Evolutionary conservation across 441 rosid species (phyloP).

Genomic region (Isatis lusitanica): DNA sequence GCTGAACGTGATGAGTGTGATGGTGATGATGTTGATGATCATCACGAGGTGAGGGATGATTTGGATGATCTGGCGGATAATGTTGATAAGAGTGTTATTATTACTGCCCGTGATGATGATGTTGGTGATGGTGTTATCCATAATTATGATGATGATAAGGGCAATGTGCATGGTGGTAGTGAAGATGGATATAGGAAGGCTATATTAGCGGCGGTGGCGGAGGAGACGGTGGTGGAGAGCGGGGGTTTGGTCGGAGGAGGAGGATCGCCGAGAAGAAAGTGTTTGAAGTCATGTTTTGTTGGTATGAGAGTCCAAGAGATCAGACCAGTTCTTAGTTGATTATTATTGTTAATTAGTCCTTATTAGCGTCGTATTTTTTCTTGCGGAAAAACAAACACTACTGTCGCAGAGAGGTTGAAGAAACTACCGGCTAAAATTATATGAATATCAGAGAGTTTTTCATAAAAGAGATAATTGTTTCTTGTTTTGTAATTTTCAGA

Average conservation of each 20-base stretch:
- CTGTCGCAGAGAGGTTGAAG: constrained; percentile 3
- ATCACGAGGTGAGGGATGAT: constrained; percentile 11
- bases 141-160: constrained; percentile 1
- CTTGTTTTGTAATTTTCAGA: constrained; percentile 14
- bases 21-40: neutral
- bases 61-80: constrained; percentile 18
- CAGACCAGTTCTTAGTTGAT: constrained; percentile 63
- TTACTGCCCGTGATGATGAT: neutral
- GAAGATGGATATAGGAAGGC: constrained; percentile 26
- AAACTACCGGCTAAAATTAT: constrained; percentile 26
- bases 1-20: neutral
- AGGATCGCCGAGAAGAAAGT: constrained; percentile 49
- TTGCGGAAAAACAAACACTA: neutral
- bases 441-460: neutral
- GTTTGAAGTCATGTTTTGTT: constrained; percentile 51
- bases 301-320: constrained; percentile 55
- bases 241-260: constrained; percentile 37
- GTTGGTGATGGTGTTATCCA: neutral
- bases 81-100: neutral
- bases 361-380: neutral
- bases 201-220: constrained; percentile 28
- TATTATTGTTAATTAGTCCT: neutral
- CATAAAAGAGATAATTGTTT: neutral
- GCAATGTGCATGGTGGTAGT: constrained; percentile 34
- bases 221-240: constrained; percentile 31